phyloP scores from a whole-genome alignment of 768 basidiomycete genomes.

The Fibroporia radiculosa region DNA sequence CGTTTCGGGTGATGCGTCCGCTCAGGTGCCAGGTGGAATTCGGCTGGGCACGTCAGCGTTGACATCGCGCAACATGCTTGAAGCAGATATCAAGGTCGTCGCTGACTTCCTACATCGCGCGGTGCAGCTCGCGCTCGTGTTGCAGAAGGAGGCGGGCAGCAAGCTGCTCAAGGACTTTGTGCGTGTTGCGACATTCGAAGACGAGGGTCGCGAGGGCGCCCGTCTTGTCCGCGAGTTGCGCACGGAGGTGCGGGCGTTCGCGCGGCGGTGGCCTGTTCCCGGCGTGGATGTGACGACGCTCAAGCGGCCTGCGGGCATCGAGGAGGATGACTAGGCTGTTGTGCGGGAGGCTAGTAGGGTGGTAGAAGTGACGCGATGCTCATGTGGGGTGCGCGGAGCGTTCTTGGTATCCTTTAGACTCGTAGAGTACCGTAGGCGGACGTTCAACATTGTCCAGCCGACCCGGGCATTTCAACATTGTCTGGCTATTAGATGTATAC shows the following conservation, averaged over 20 bases:
- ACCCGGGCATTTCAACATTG: conserved; percentile 19
- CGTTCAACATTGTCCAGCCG: conserved; percentile 48
- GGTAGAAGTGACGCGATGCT: too few relatives aligned
- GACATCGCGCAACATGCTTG: conserved; percentile 90
- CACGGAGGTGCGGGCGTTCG: conserved; percentile 76
- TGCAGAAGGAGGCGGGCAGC: conserved; percentile 92
- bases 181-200: conserved; percentile 60
- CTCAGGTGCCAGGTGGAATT: conserved; percentile 94
- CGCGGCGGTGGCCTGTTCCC: conserved; percentile 86
- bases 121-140: conserved; percentile 79
- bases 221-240: conserved; percentile 66
- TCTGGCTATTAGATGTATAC: conserved; percentile 10
- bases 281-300: conserved; percentile 56
- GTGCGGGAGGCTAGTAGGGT: conserved; percentile 2
- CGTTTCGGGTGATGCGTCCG: conserved; percentile 93
- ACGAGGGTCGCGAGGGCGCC: conserved; percentile 65
- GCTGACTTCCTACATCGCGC: conserved; percentile 90
- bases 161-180: conserved; percentile 97
- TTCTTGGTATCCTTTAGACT: conserved; percentile 29
- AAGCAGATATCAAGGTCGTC: conserved; percentile 80
- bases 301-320: conserved; percentile 52
- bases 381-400: not conserved
- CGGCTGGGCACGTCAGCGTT: conserved; percentile 92
- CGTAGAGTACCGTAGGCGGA: conserved; percentile 28
- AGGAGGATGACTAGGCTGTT: conserved; percentile 34